Percentiles rank a stretch among this genome's conserved stretches.
Conservation (phyloP, 1,284 basidiomycete species). For the Cryptococcus maquisensis region DNA sequence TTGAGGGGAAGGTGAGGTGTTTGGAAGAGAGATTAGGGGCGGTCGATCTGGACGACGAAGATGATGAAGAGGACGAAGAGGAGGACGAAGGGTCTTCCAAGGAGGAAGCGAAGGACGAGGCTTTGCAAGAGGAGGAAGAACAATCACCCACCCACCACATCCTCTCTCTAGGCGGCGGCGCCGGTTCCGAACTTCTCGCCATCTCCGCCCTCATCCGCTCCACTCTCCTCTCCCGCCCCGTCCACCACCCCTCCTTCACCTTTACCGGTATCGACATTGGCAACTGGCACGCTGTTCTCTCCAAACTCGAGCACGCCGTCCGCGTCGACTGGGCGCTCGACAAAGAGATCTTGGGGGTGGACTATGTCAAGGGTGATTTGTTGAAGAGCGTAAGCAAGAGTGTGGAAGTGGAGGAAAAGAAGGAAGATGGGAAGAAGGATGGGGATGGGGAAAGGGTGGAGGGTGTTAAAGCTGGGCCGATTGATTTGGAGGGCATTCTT, state of each 20-base stretch:
- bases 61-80: conserved; percentile 11
- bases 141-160: conserved; percentile 18
- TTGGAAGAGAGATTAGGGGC: conserved; percentile 27
- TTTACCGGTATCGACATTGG: conserved; percentile 46
- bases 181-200: conserved; percentile 48
- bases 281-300: conserved; percentile 35
- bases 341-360: conserved; percentile 17
- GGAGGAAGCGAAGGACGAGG: conserved; percentile 7
- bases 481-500: conserved; percentile 5
- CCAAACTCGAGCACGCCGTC: conserved; percentile 24
- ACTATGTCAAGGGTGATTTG: conserved; percentile 38
- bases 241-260: conserved; percentile 6
- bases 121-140: conserved; percentile 1
- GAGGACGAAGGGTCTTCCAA: not conserved
- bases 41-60: conserved; percentile 21
- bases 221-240: conserved; percentile 8
- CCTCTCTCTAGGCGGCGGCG: conserved; percentile 49
- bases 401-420: conserved; percentile 6
- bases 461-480: not conserved
- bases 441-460: not conserved
- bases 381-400: conserved; percentile 11
- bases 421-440: not conserved
- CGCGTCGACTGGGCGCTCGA: conserved; percentile 26
- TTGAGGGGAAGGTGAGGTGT: conserved; percentile 2
- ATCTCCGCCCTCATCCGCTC: conserved; percentile 34